Percentiles rank a stretch among this genome's conserved stretches.
phyloP scores from a whole-genome alignment of 106 monocot species.

The Chionographis japonica region DNA sequence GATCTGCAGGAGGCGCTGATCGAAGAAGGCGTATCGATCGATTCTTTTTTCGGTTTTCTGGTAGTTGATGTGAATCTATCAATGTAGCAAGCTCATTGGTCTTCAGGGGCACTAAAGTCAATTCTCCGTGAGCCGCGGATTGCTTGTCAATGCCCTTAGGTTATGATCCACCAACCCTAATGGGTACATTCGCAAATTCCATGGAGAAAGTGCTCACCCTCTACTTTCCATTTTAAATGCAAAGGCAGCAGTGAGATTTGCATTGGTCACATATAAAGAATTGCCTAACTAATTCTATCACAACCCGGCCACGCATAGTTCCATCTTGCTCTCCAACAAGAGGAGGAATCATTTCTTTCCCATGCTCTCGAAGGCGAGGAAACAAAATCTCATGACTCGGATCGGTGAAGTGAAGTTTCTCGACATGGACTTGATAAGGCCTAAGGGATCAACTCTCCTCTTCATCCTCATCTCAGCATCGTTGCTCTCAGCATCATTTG shows the following conservation, averaged over 20 bases:
- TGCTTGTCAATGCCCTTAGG: slow-evolving; percentile 8
- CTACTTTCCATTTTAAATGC: slow-evolving; percentile 10
- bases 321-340: background rate
- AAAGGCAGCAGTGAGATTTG: slow-evolving; percentile 9
- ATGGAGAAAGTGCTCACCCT: slow-evolving; percentile 31
- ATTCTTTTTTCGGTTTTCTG: background rate
- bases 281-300: background rate
- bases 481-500: slow-evolving; percentile 12
- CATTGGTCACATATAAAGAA: slow-evolving; percentile 9
- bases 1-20: background rate
- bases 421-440: background rate
- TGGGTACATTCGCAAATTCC: slow-evolving; percentile 13
- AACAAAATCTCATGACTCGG: background rate
- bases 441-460: slow-evolving; percentile 4
- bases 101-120: background rate
- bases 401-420: background rate
- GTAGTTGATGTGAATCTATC: background rate
- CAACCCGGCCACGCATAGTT: background rate
- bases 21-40: background rate
- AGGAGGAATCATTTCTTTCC: background rate
- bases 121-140: background rate
- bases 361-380: background rate
- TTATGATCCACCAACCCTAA: slow-evolving; percentile 8
- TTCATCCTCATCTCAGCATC: slow-evolving; percentile 1
- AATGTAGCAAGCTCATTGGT: background rate